Evolutionary conservation across 2,329 filamentous ascomycete genomes (phyloP).

Genomic region (Madurella fahalii): DNA sequence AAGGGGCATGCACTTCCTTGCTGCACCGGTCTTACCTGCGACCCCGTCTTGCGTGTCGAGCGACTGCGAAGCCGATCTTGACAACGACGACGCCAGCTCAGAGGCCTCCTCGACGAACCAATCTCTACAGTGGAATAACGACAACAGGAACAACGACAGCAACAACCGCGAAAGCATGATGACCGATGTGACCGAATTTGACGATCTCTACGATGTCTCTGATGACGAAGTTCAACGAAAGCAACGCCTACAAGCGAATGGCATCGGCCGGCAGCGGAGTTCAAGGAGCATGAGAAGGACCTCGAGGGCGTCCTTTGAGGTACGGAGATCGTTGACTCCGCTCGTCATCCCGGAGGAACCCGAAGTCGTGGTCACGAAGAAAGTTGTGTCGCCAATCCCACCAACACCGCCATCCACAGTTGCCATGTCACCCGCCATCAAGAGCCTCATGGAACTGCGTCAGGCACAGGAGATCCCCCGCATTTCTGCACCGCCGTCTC

Average conservation of each 20-base stretch:
- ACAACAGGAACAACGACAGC: not conserved
- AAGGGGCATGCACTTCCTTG: conserved; percentile 61
- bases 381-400: conserved; percentile 55
- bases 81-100: conserved; percentile 34
- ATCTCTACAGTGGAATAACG: conserved; percentile 55
- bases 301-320: conserved; percentile 36
- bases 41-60: conserved; percentile 54
- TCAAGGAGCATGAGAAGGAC: conserved; percentile 41
- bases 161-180: conserved; percentile 52
- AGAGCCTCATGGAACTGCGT: conserved; percentile 64
- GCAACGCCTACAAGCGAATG: conserved; percentile 43
- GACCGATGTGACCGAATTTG: conserved; percentile 69
- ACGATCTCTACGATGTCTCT: conserved; percentile 83
- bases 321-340: conserved; percentile 40
- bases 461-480: conserved; percentile 65
- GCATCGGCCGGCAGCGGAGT: conserved; percentile 32
- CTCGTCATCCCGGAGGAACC: conserved; percentile 49
- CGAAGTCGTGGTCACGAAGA: conserved; percentile 40
- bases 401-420: conserved; percentile 64
- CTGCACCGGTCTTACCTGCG: conserved; percentile 58
- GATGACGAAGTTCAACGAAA: conserved; percentile 62
- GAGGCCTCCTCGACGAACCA: conserved; percentile 48
- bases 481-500: conserved; percentile 76
- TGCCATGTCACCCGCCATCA: conserved; percentile 69
- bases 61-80: conserved; percentile 45